These are phyloP conservation scores for Asterionellopsis glacialis DNA, from an alignment of 108 stramenopile genomes.

Conservation along the genomic window DNA sequence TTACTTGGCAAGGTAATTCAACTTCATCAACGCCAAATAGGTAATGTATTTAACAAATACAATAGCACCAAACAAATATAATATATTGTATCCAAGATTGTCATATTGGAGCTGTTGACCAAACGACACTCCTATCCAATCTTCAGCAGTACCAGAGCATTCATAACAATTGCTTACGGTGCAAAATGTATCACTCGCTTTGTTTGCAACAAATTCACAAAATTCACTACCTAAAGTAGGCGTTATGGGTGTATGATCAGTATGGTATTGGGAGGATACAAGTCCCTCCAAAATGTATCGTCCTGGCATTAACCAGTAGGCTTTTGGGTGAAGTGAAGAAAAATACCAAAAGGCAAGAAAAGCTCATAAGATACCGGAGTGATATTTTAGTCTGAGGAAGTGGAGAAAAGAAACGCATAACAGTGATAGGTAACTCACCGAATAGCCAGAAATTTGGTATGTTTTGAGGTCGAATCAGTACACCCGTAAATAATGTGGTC, in stretches of 20 bases:
- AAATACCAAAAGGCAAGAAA: too few relatives aligned
- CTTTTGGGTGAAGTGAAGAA: neutral
- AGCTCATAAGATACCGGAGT: too few relatives aligned
- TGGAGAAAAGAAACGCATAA: too few relatives aligned
- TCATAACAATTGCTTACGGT: constrained; percentile 12
- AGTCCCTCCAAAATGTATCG: constrained; percentile 78
- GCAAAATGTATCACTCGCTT: neutral
- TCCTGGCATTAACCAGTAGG: constrained; percentile 69
- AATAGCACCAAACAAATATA: neutral
- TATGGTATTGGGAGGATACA: constrained; percentile 37
- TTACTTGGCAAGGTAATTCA: neutral
- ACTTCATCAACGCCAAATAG: neutral
- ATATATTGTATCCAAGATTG: constrained; percentile 36
- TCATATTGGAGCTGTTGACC: constrained; percentile 40
- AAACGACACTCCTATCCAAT: constrained; percentile 51
- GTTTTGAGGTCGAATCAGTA: constrained; percentile 49
- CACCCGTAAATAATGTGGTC: constrained; percentile 49
- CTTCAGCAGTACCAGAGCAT: constrained; percentile 58
- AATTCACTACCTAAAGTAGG: constrained; percentile 41
- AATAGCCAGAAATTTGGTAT: constrained; percentile 46
- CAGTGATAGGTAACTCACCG: neutral
- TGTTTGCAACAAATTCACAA: constrained; percentile 26
- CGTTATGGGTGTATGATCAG: constrained; percentile 43
- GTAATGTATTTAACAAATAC: neutral
- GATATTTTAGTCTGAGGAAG: neutral